A percentile compares a stretch with the other conserved stretches of the same genome.
Conservation (phyloP, 306 rosid genomes). For the Amphicarpaea edgeworthii region DNA sequence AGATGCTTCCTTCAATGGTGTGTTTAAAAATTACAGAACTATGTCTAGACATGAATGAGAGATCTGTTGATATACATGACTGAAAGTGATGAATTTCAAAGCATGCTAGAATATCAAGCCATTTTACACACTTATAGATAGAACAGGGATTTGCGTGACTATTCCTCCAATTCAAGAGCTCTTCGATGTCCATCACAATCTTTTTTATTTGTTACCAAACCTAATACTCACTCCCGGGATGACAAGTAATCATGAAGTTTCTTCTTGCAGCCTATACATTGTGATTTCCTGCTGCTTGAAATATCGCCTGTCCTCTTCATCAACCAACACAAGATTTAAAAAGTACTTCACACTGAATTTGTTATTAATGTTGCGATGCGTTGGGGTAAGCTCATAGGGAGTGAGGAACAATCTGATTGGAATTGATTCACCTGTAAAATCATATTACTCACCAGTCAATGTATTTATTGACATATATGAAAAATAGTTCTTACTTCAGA, state of each 20-base stretch:
- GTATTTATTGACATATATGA: too few species aligned
- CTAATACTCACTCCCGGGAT: slow-evolving; percentile 34
- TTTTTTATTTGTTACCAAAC: slow-evolving; percentile 45
- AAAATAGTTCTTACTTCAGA: too few species aligned
- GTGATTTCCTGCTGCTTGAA: slow-evolving; percentile 98
- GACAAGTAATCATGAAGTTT: slow-evolving; percentile 61
- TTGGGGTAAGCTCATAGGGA: slow-evolving; percentile 97
- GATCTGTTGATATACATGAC: slow-evolving; percentile 54
- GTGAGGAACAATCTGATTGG: slow-evolving; percentile 97
- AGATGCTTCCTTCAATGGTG: slow-evolving; percentile 42
- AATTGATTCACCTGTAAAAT: slow-evolving; percentile 91
- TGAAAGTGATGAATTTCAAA: slow-evolving; percentile 47
- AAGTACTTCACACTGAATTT: slow-evolving; percentile 97
- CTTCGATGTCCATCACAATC: slow-evolving; percentile 50
- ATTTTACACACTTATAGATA: slow-evolving; percentile 22
- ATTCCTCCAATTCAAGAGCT: slow-evolving; percentile 50
- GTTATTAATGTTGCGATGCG: slow-evolving; percentile 93
- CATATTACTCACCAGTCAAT: slow-evolving; percentile 13
- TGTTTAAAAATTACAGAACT: slow-evolving; percentile 32
- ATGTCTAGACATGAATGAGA: slow-evolving; percentile 29
- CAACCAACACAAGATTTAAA: slow-evolving; percentile 95
- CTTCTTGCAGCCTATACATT: slow-evolving; percentile 81
- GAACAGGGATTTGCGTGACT: slow-evolving; percentile 36
- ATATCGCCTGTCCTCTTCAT: slow-evolving; percentile 97
- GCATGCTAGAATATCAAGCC: slow-evolving; percentile 39